Evolutionary conservation across 768 basidiomycete species (phyloP).

Genomic region (Phanerochaete carnosa): DNA sequence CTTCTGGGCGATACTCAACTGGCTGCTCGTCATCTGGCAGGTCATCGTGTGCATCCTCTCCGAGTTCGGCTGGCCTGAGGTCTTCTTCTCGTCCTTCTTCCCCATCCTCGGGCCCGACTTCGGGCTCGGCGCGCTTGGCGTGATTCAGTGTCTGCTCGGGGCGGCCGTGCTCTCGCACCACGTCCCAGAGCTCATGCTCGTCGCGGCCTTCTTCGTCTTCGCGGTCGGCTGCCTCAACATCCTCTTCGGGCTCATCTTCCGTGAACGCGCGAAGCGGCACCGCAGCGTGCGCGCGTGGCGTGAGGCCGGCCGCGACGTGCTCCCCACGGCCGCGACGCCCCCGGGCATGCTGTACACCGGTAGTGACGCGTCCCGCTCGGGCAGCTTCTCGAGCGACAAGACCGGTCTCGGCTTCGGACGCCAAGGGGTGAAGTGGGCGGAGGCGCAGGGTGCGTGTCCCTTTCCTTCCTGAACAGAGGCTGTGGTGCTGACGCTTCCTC

Average conservation of each 20-base stretch:
- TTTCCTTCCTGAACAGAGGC: too few relatives aligned
- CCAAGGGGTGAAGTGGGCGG: slow-evolving; percentile 10
- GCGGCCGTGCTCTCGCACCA: slow-evolving; percentile 51
- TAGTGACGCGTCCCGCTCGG: slow-evolving; percentile 3
- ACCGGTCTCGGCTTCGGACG: slow-evolving; percentile 13
- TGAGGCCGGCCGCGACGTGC: slow-evolving; percentile 48
- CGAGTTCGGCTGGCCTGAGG: slow-evolving; percentile 75
- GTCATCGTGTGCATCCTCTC: slow-evolving; percentile 75
- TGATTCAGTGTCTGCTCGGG: slow-evolving; percentile 83
- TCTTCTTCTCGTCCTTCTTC: slow-evolving; percentile 80
- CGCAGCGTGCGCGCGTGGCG: slow-evolving; percentile 70
- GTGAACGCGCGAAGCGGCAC: slow-evolving; percentile 58
- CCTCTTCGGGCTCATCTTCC: slow-evolving; percentile 76
- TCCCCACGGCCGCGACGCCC: slow-evolving; percentile 41
- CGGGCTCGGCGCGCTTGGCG: slow-evolving; percentile 82
- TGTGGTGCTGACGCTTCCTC: background rate
- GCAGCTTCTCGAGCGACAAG: slow-evolving; percentile 7
- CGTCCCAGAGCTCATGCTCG: slow-evolving; percentile 85
- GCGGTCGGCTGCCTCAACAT: slow-evolving; percentile 87
- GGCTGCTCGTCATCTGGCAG: slow-evolving; percentile 85
- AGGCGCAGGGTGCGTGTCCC: slow-evolving; percentile 4
- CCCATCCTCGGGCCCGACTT: slow-evolving; percentile 83
- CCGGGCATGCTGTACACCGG: background rate
- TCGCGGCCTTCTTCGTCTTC: slow-evolving; percentile 90
- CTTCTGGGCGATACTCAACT: slow-evolving; percentile 89